Evolutionary conservation across 2,329 filamentous ascomycete genomes (phyloP).

Genomic region (Mariannaea sp.): DNA sequence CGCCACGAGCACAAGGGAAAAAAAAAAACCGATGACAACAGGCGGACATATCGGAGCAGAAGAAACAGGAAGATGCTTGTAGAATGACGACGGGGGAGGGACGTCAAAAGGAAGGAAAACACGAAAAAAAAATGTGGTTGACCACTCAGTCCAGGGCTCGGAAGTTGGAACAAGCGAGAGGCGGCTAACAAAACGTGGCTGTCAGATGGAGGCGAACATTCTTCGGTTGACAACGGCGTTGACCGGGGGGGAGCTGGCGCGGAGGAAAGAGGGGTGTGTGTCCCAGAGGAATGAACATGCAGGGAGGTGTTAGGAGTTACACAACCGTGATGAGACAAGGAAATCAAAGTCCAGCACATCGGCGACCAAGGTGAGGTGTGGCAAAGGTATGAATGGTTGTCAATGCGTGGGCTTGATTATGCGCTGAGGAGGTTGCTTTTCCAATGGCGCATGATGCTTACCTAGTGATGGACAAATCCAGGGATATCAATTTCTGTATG

Average conservation of each 20-base stretch:
- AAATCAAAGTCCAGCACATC: constrained; percentile 9
- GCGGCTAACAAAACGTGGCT: constrained; percentile 4
- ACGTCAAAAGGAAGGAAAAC: too few species aligned
- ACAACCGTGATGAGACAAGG: constrained; percentile 3
- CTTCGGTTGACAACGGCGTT: constrained; percentile 14
- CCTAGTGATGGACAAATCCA: too few species aligned
- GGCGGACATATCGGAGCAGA: background rate
- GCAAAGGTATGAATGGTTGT: too few species aligned
- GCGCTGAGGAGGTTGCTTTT: background rate
- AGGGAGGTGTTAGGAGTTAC: constrained; percentile 14
- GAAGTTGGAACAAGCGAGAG: background rate
- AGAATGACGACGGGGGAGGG: too few species aligned
- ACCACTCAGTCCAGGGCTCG: background rate
- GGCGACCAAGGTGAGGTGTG: constrained; percentile 5
- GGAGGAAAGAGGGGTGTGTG: background rate
- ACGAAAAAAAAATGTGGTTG: background rate
- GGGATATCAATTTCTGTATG: too few species aligned
- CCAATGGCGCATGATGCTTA: background rate
- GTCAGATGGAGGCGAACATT: background rate
- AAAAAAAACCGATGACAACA: background rate
- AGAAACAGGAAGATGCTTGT: constrained; percentile 4
- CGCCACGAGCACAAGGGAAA: constrained; percentile 7
- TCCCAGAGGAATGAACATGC: constrained; percentile 12
- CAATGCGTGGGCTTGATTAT: background rate
- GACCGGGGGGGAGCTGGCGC: background rate